A percentile compares a stretch with the other conserved stretches of the same genome.
phyloP scores from a whole-genome alignment of 2,329 filamentous ascomycete genomes.

The Colletotrichum chlorophyti region DNA sequence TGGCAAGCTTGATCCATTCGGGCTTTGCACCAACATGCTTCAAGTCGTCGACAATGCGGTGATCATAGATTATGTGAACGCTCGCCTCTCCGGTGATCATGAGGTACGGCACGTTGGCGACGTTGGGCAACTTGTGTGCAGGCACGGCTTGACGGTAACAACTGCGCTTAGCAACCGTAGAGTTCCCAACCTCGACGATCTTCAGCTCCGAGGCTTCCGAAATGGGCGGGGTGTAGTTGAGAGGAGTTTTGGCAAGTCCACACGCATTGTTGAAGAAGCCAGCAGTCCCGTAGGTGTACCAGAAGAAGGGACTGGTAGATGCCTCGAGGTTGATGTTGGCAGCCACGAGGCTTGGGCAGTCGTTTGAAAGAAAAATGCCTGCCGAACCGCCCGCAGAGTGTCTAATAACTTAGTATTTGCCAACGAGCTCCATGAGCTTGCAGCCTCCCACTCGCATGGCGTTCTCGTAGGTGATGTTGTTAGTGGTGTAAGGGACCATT shows the following conservation, averaged over 20 bases:
- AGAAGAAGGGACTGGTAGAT: conserved; percentile 36
- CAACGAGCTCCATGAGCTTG: conserved; percentile 36
- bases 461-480: conserved; percentile 35
- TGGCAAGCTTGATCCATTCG: conserved; percentile 50
- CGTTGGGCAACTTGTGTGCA: conserved; percentile 50
- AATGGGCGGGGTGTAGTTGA: conserved; percentile 47
- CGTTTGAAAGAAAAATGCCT: conserved; percentile 33
- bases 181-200: conserved; percentile 21
- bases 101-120: conserved; percentile 54
- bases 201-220: conserved; percentile 1
- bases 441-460: conserved; percentile 38
- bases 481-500: conserved; percentile 37
- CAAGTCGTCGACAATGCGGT: conserved; percentile 59
- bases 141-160: conserved; percentile 15
- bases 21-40: conserved; percentile 55
- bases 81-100: conserved; percentile 60
- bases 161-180: conserved; percentile 3
- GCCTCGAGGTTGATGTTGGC: conserved; percentile 36
- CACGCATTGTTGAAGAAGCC: conserved; percentile 37
- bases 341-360: conserved; percentile 33
- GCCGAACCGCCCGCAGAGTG: conserved; percentile 35
- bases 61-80: conserved; percentile 60
- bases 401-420: conserved; percentile 37
- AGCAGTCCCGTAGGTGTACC: conserved; percentile 27
- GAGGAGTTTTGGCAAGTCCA: conserved; percentile 48